Percentiles rank a stretch among this genome's conserved stretches.
Conservation (phyloP, 176 grass and related monocot species). For the Carex parvula region DNA sequence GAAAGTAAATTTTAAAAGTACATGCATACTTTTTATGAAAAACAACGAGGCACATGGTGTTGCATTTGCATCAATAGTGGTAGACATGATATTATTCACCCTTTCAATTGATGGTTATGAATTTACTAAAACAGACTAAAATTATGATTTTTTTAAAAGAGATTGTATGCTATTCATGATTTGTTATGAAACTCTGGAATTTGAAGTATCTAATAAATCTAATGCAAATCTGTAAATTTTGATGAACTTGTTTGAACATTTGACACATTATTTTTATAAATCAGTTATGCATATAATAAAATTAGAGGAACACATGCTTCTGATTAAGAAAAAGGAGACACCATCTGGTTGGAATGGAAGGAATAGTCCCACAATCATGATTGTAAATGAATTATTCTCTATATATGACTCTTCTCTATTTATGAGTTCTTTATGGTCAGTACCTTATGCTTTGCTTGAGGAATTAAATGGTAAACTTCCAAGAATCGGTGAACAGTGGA, state of each 20-base stretch:
- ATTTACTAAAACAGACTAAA: neutral
- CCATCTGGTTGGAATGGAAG: neutral
- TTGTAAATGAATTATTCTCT: neutral
- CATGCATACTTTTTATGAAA: too few relatives aligned
- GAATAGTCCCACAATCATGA: neutral
- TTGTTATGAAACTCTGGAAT: neutral
- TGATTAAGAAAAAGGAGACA: neutral
- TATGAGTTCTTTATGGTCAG: neutral
- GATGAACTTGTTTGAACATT: neutral
- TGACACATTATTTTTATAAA: neutral
- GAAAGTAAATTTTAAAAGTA: too few relatives aligned
- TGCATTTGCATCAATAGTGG: neutral
- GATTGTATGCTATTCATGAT: neutral
- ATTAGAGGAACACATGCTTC: neutral
- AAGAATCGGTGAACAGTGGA: neutral
- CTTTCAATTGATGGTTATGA: neutral
- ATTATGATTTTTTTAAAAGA: neutral
- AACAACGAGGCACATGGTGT: neutral
- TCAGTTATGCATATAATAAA: slow-evolving; percentile 3
- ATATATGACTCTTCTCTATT: neutral
- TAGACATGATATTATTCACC: neutral
- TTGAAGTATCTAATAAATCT: neutral
- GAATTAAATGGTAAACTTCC: neutral
- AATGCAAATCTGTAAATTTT: neutral
- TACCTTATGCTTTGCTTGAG: neutral